Base-by-base conservation (phyloP, 177 flowering plant genomes). In the Vitis hybrid region DNA sequence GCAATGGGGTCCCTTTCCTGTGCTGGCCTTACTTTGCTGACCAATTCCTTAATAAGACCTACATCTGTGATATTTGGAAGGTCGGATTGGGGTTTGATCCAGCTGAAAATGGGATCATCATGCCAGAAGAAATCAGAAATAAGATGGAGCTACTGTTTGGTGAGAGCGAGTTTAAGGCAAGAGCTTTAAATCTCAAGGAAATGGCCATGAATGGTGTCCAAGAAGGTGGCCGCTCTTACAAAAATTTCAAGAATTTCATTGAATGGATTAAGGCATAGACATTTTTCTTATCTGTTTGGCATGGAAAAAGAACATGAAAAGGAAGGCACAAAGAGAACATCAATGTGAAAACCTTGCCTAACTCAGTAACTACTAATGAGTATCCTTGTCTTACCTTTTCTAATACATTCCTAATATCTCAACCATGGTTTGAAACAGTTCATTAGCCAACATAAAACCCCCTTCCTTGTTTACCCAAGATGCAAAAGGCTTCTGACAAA, bases 11-110 rank as follows among this genome's bases (percentile, higher is more conserved):
- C 3, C 85, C 85, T 12, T 72, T 85, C 66, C 15, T 83, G 56
- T 81, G 85, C 64, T 83, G 86, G 83, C 89, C 88, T 24, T 78
- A 73, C 77, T 81, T 76, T 68, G 81, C 75, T 18, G 86, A 84
- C 65, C 89, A 86, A 30, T 75, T 81, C 69, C 24, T 74, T 2
- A 81, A 84, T 58, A 67, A 74, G 64, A 68, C 52, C 27, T 82
- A 79, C 64, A 80, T 83, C n/a, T 81, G 80, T 52, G 84, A 82
- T 60, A 9, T 74, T 40, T 81, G 84, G 89, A 84, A 72, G 66
- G 56, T 71, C 48, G 87, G 87, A 0, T 68, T 82, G 66, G 60
- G 30, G 14, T 64, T 84, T 11, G 57, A 76, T 14, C 21, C 56
- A 30, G 67, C 80, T 60, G 77, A 74, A 16, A 65, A 52, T 30